Conservation (phyloP, 495 filamentous ascomycete species). For the Trypethelium eluteriae region DNA sequence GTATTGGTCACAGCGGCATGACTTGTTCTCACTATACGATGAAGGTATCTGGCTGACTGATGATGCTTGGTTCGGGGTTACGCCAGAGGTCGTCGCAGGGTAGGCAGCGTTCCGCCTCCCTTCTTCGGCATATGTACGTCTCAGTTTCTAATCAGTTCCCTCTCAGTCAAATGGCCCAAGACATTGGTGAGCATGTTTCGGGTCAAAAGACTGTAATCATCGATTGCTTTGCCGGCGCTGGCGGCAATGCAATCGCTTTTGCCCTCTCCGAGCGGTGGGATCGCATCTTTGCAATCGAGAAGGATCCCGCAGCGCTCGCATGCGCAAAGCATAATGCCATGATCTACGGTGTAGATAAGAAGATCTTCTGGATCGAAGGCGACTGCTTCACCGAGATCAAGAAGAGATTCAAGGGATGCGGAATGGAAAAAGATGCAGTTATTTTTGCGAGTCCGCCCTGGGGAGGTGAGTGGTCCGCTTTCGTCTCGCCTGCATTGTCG, state of each 20-base stretch:
- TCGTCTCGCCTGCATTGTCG: neutral
- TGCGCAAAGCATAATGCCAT: conserved; percentile 91
- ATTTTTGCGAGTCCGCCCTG: conserved; percentile 91
- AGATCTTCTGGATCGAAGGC: conserved; percentile 76
- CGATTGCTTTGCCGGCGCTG: conserved; percentile 84
- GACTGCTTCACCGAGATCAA: conserved; percentile 65
- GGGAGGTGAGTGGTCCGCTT: conserved; percentile 55
- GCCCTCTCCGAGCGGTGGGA: conserved; percentile 68
- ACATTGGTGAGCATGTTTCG: conserved; percentile 51
- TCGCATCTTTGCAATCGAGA: conserved; percentile 80
- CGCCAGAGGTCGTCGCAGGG: conserved; percentile 83
- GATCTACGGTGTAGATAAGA: conserved; percentile 71
- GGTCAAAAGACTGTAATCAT: conserved; percentile 54
- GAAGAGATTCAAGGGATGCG: conserved; percentile 21
- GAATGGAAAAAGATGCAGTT: conserved; percentile 41
- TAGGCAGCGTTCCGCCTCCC: conserved; percentile 35
- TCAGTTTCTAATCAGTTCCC: conserved; percentile 7
- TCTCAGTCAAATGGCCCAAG: conserved; percentile 57
- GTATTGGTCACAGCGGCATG: conserved; percentile 82
- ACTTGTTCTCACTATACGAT: conserved; percentile 76
- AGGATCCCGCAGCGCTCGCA: conserved; percentile 61
- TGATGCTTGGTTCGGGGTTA: conserved; percentile 92
- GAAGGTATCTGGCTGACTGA: conserved; percentile 84
- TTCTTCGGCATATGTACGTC: neutral
- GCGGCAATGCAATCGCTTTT: conserved; percentile 93